These are phyloP conservation scores for Aspergillus steynii DNA, from an alignment of 495 filamentous ascomycete species.

Conservation along the genomic window DNA sequence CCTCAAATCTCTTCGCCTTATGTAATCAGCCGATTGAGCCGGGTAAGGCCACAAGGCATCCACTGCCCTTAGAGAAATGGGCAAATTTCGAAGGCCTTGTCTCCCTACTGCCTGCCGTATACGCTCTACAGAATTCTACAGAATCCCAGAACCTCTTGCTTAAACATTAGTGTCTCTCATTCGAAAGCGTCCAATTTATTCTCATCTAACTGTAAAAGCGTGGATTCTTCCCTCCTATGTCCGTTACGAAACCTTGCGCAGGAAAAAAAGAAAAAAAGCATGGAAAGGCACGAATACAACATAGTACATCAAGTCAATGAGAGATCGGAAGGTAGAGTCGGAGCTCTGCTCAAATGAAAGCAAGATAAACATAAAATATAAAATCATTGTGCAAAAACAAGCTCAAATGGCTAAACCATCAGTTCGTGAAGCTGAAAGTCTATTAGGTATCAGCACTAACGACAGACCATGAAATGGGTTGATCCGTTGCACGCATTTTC, in stretches of 20 bases:
- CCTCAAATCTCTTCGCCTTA: background rate
- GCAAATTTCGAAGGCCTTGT: too few species aligned
- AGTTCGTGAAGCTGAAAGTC: constrained; percentile 27
- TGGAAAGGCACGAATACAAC: background rate
- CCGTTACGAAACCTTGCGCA: background rate
- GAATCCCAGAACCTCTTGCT: too few species aligned
- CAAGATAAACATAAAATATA: background rate
- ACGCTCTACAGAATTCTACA: too few species aligned
- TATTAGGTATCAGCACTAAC: constrained; percentile 35
- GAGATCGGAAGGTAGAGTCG: background rate
- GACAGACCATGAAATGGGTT: constrained; percentile 28
- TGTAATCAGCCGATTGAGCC: background rate
- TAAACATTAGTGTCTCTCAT: background rate
- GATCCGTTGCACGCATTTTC: constrained; percentile 30
- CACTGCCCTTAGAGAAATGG: background rate
- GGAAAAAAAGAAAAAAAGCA: background rate
- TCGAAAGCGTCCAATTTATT: background rate
- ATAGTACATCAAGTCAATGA: constrained; percentile 1
- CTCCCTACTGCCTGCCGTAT: too few species aligned
- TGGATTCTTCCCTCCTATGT: constrained; percentile 1
- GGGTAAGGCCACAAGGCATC: background rate
- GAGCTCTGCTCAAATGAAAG: background rate
- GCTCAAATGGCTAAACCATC: constrained; percentile 14
- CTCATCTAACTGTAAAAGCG: constrained; percentile 1
- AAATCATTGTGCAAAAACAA: background rate